Base-by-base conservation (phyloP, 1,284 basidiomycete species). In the Erythrobasidium hasegawianum region DNA sequence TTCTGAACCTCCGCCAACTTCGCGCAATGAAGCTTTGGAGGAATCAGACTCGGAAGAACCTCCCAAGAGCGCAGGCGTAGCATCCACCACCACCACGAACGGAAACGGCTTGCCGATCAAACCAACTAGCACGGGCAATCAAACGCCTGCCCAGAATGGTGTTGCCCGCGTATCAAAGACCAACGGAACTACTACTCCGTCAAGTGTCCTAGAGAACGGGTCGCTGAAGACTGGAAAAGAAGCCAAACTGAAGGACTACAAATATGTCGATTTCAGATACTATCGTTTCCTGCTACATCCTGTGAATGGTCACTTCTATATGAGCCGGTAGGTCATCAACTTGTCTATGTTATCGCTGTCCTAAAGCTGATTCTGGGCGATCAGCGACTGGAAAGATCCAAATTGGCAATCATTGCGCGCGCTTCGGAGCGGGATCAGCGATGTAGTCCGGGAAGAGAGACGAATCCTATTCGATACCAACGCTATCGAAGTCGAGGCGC, bases 281-380 rank as follows among this genome's bases (percentile, higher is more conserved):
- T 89, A 89, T 26, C 85, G 90, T 16, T 97, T 95, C 78, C 87
- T 88, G 0, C 80, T 97, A 38, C 90, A 98, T 75, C 88, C 89
- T 2, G 83, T 84, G 57, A 87, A 84, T 0, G 92, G 93, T 1
- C 79, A 90, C 47, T 96, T 97, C 77, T 81, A 79, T 45, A 88
- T 92, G 83, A 81, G 90, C 62, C 86, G 85, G 90, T 90, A 65
- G 67, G 82, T 64, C 2, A 8, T 39, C 2, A 7, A 1, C 16
- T 22, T 77, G 9, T 29, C 29, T 24, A 18, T 40, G 40, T 41
- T 3, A 41, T 1, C 7, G 29, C 40, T 8, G n/a, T 2, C 24
- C 26, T 14, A 11, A 10, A 11, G 26, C 43, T 26, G 33, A 43
- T 47, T n/a, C 45, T 45, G 18, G 29, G 49, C 47, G 4, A 41